Evolutionary conservation across 2,329 filamentous ascomycete species (phyloP).

Genomic region (Colletotrichum sp.): DNA sequence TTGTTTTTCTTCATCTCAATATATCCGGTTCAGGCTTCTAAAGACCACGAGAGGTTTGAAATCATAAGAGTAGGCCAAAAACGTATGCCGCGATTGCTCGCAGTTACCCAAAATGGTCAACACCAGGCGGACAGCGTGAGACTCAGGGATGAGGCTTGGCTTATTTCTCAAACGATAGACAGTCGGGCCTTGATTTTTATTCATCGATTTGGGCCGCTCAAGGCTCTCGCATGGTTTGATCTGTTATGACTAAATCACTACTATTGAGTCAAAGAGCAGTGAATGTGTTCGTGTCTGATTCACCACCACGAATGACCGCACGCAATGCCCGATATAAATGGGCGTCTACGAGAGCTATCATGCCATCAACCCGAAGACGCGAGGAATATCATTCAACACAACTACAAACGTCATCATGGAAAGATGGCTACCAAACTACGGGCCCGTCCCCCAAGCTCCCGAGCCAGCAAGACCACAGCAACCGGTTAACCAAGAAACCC

Average conservation of each 20-base stretch:
- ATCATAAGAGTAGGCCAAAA: fast-evolving
- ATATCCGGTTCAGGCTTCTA: fast-evolving
- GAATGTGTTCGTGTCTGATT: neutral
- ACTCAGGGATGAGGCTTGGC: neutral
- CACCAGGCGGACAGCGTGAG: neutral
- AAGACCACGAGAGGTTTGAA: fast-evolving
- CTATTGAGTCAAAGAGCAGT: neutral
- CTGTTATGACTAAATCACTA: neutral
- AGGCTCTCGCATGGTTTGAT: neutral
- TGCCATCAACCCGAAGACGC: neutral
- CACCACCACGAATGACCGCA: neutral
- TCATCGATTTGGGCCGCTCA: neutral
- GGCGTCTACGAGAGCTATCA: neutral
- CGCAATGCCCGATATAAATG: neutral
- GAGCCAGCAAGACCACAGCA: neutral
- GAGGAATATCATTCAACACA: neutral
- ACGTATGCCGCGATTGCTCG: fast-evolving
- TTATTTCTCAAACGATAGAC: fast-evolving
- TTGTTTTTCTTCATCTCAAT: neutral
- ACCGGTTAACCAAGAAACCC: neutral
- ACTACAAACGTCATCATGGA: neutral
- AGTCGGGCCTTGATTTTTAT: fast-evolving
- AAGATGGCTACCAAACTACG: neutral
- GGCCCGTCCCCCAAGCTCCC: neutral
- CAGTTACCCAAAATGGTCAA: neutral